A percentile compares a stretch with the other conserved stretches of the same genome.
Conservation (phyloP, 495 filamentous ascomycete species). For the Penicillium crystallinum region DNA sequence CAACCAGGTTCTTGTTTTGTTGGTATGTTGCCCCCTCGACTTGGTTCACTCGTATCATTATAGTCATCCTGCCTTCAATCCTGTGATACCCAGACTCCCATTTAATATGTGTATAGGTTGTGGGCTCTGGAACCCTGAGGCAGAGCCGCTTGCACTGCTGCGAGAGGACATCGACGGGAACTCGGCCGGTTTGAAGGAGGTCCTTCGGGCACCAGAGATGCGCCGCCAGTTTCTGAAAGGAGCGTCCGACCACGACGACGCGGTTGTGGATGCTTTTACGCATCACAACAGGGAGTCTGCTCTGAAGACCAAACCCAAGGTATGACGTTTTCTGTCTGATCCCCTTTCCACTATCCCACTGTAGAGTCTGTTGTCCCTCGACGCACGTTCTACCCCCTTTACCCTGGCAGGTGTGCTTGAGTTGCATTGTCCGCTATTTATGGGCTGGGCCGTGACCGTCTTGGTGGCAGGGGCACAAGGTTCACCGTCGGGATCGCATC, state of each 20-base stretch:
- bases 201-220: constrained; percentile 55
- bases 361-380: background rate
- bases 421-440: background rate
- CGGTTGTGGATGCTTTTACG: constrained; percentile 63
- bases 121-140: constrained; percentile 73
- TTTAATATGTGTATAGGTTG: constrained; percentile 60
- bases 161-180: constrained; percentile 69
- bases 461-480: background rate
- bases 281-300: constrained; percentile 62
- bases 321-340: constrained; percentile 32
- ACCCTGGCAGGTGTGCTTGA: background rate
- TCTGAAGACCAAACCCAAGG: constrained; percentile 82
- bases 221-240: constrained; percentile 58
- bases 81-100: too few relatives aligned
- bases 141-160: constrained; percentile 53
- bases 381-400: background rate
- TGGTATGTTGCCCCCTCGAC: constrained; percentile 41
- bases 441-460: background rate
- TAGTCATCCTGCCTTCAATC: too few relatives aligned
- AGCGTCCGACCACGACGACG: constrained; percentile 49
- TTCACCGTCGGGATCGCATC: background rate
- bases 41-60: background rate
- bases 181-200: constrained; percentile 58
- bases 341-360: background rate
- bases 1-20: constrained; percentile 56